Base-by-base conservation (phyloP, 805 yeast genomes). In the Saturnispora silvae region DNA sequence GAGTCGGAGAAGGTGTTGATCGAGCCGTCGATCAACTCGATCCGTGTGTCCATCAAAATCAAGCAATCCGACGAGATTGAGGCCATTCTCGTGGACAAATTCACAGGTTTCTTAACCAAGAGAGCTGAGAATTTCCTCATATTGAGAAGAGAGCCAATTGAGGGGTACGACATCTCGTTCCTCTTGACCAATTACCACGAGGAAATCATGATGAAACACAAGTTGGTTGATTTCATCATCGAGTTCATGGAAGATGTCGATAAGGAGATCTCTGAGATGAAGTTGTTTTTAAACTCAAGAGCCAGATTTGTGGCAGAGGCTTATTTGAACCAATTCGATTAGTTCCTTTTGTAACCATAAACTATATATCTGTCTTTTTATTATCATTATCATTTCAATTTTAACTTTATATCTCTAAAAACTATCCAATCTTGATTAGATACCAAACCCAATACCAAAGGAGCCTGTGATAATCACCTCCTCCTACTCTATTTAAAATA, bases 161-260 rank as follows among this genome's bases (percentile, higher is more conserved):
- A 75, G 46, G 95, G 94, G 33, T 92, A 83, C 57, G 96, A 89
- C 54, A 86, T 92, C 45, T 84, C 96, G 17, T 92, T 92, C 56
- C 67, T 92, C 54, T 75, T 92, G 49, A 89, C 97, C 31, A 92
- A 89, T 61, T 78, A 77, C 62, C 98, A 92, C 61, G 86, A 96
- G 9, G 96, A 89, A 59, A 80, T 81, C 47, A 85, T 92, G 95
- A 72, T 87, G 63, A 89, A 92, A 64, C 87, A 81, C 51, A 92
- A 92, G 62, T 71, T 92, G 50, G 95, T 92, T 31, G 98, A 92
- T 60, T 92, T 92, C 59, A 87, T 92, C 49, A 85, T 92, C 49
- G 97, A 92, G 64, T 92, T 92, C 59, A 87, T 92, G 97, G 97
- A 92, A 60, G 98, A 87, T 54, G 98, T 92, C 15, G 98, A 92